Conservation (phyloP, 2,329 filamentous ascomycete genomes). For the Cytospora schulzeri region DNA sequence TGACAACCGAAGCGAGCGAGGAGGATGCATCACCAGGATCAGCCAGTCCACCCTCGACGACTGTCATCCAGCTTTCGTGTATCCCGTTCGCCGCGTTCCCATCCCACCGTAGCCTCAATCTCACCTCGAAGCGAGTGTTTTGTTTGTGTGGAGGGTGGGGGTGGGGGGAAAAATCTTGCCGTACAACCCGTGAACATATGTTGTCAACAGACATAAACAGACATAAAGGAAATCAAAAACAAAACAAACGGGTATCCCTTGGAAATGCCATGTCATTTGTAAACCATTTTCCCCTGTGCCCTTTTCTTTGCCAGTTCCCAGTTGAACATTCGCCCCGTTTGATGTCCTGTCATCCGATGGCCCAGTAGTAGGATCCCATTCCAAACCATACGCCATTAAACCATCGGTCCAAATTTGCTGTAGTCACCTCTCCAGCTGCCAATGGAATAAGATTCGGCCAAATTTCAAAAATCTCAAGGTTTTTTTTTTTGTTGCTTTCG, state of each 20-base stretch:
- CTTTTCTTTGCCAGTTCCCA: constrained; percentile 12
- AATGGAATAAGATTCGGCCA: neutral
- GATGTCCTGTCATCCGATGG: constrained; percentile 22
- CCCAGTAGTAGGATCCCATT: constrained; percentile 15
- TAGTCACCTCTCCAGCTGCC: constrained; percentile 5
- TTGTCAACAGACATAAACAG: constrained; percentile 11
- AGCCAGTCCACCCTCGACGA: constrained; percentile 15
- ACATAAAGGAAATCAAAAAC: too few relatives aligned
- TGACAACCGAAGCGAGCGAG: constrained; percentile 2
- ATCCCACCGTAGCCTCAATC: constrained; percentile 5
- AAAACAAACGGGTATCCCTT: constrained; percentile 32
- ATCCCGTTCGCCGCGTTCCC: constrained; percentile 1
- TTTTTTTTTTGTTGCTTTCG: neutral
- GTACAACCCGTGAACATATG: neutral
- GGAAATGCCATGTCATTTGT: constrained; percentile 30
- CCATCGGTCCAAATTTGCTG: constrained; percentile 20
- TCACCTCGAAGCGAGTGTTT: constrained; percentile 22
- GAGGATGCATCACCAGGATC: constrained; percentile 14
- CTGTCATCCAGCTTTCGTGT: constrained; percentile 3
- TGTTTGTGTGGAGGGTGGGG: neutral
- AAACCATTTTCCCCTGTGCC: constrained; percentile 23
- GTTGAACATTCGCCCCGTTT: constrained; percentile 3
- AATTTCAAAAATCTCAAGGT: neutral
- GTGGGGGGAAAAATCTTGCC: neutral
- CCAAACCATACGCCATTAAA: constrained; percentile 27